Conservation (phyloP, 2,329 filamentous ascomycete genomes). For the Apiospora pterosperma region DNA sequence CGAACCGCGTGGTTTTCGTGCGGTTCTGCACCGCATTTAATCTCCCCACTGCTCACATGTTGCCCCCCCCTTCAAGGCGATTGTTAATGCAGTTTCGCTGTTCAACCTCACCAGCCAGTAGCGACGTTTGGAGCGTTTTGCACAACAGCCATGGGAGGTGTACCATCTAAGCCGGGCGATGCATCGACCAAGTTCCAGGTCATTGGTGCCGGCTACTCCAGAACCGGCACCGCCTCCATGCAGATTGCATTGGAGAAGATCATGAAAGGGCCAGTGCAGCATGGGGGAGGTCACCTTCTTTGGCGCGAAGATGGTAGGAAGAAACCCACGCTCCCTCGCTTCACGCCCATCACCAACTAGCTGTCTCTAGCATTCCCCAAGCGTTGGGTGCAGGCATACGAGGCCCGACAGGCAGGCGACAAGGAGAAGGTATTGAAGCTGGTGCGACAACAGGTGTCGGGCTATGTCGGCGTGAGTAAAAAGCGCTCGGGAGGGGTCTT, state of each 20-base stretch:
- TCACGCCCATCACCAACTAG: too few relatives aligned
- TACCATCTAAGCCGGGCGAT: conserved; percentile 7
- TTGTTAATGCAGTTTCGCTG: not conserved
- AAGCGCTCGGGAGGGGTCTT: not conserved
- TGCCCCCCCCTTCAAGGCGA: not conserved
- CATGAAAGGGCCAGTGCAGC: conserved; percentile 9
- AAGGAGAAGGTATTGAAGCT: not conserved
- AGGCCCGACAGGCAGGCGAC: not conserved
- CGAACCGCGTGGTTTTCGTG: not conserved
- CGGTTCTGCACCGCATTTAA: not conserved
- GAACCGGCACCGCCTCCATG: conserved; percentile 11
- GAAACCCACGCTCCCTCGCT: too few relatives aligned
- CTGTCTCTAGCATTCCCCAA: not conserved
- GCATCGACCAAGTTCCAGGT: conserved; percentile 8
- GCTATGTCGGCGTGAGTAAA: conserved; percentile 1
- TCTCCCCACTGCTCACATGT: not conserved
- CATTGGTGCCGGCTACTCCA: conserved; percentile 11
- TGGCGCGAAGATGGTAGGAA: not conserved
- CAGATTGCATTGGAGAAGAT: conserved; percentile 11
- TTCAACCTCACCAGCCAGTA: not conserved
- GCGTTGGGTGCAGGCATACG: conserved; percentile 1
- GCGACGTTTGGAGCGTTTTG: not conserved
- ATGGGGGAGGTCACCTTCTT: conserved; percentile 9
- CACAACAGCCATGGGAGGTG: conserved; percentile 3
- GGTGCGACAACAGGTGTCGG: not conserved